Evolutionary conservation across 1,284 basidiomycete genomes (phyloP).

Genomic region (Marasmius oreades): DNA sequence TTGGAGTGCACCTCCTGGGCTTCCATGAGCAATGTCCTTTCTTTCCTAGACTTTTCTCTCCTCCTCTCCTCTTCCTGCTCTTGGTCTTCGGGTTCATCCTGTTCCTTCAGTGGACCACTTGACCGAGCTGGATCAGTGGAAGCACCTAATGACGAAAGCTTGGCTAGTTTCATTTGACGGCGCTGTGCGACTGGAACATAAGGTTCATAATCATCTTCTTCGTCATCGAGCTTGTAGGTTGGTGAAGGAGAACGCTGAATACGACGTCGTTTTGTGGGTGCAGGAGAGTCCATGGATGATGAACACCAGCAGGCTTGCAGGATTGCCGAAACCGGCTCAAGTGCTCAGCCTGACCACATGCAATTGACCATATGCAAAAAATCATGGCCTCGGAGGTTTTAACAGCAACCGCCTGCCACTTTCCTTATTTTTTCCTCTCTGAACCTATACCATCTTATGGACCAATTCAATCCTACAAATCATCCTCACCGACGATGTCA

Average conservation of each 20-base stretch:
- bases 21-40: conserved; percentile 83
- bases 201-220: conserved; percentile 72
- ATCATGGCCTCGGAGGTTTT: no score
- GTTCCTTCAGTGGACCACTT: conserved; percentile 50
- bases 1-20: conserved; percentile 89
- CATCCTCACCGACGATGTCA: conserved; percentile 74
- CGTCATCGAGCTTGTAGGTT: conserved; percentile 57
- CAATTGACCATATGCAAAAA: no score
- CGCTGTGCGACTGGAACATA: conserved; percentile 90
- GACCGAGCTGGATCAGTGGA: conserved; percentile 53
- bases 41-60: conserved; percentile 73
- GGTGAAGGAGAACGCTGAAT: conserved; percentile 60
- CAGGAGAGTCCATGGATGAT: background rate
- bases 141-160: conserved; percentile 60
- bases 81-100: conserved; percentile 69
- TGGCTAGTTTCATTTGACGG: conserved; percentile 76
- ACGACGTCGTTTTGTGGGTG: conserved; percentile 42
- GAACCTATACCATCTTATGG: conserved; percentile 29
- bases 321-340: background rate
- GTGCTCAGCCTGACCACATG: no score
- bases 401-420: no score
- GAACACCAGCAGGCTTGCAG: no score
- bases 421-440: background rate
- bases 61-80: conserved; percentile 73
- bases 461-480: conserved; percentile 57